Percentiles rank a stretch among this genome's conserved stretches.
These are phyloP conservation scores for Cucurbita maxima DNA, from an alignment of 306 rosid genomes.

Conservation along the genomic window DNA sequence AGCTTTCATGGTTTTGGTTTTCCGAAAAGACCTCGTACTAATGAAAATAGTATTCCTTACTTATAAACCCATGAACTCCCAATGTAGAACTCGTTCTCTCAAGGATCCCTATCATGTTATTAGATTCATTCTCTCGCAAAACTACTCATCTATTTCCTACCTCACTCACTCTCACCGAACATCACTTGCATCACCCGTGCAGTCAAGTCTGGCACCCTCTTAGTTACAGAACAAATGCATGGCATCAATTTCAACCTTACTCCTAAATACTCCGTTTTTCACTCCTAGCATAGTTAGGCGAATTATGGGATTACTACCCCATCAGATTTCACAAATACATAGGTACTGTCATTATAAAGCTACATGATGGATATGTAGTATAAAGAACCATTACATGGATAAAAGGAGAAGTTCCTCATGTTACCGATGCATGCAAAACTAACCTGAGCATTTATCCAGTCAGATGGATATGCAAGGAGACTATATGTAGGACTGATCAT, in stretches of 20 bases:
- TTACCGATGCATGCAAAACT: background rate
- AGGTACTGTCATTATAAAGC: background rate
- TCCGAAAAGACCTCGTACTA: too few species aligned
- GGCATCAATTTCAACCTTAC: background rate
- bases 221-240: background rate
- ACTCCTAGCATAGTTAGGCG: background rate
- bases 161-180: background rate
- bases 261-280: background rate
- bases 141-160: background rate
- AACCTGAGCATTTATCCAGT: background rate
- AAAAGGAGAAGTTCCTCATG: background rate
- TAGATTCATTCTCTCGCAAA: background rate
- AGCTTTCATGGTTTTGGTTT: too few species aligned
- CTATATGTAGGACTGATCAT: constrained; percentile 4
- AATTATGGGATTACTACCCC: background rate
- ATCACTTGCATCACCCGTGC: background rate
- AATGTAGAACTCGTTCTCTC: too few species aligned
- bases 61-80: too few species aligned
- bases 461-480: background rate
- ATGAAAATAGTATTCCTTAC: too few species aligned
- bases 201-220: background rate
- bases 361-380: background rate
- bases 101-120: too few species aligned
- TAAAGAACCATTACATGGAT: background rate
- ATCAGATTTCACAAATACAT: background rate